These are phyloP conservation scores for Malassezia vespertilionis DNA, from an alignment of 1,284 basidiomycete genomes.

Conservation along the genomic window DNA sequence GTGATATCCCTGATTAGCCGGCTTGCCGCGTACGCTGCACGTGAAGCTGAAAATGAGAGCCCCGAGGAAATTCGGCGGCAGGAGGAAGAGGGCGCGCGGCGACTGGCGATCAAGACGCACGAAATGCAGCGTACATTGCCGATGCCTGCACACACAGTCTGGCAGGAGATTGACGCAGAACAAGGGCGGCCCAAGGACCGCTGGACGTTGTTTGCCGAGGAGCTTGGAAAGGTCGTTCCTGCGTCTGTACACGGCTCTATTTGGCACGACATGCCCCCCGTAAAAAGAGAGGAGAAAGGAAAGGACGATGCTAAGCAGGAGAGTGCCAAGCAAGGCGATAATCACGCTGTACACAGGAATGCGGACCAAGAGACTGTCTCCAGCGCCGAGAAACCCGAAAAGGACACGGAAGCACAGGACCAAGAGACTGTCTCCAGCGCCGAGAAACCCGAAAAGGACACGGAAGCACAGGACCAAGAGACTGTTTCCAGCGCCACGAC, in stretches of 20 bases:
- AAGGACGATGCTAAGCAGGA: constrained; percentile 19
- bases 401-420: background rate
- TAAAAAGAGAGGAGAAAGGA: constrained; percentile 17
- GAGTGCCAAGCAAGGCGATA: background rate
- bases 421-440: background rate
- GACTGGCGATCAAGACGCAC: constrained; percentile 22
- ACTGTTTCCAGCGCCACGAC: background rate
- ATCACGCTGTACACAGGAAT: too few relatives aligned
- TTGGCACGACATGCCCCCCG: constrained; percentile 10
- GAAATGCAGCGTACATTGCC: constrained; percentile 31
- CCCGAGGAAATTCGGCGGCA: constrained; percentile 41
- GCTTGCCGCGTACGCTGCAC: constrained; percentile 41
- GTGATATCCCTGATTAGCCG: constrained; percentile 46
- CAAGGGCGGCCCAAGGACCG: constrained; percentile 3
- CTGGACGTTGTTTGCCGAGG: constrained; percentile 7
- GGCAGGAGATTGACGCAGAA: constrained; percentile 35
- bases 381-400: background rate
- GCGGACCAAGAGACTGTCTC: background rate
- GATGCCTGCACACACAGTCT: constrained; percentile 28
- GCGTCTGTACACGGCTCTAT: background rate
- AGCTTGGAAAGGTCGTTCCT: constrained; percentile 5
- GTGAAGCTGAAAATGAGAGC: constrained; percentile 44
- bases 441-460: background rate
- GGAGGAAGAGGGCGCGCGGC: constrained; percentile 35
- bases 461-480: constrained; percentile 1